Conservation (phyloP, 305 asterid species). For the Ilex paraguariensis region DNA sequence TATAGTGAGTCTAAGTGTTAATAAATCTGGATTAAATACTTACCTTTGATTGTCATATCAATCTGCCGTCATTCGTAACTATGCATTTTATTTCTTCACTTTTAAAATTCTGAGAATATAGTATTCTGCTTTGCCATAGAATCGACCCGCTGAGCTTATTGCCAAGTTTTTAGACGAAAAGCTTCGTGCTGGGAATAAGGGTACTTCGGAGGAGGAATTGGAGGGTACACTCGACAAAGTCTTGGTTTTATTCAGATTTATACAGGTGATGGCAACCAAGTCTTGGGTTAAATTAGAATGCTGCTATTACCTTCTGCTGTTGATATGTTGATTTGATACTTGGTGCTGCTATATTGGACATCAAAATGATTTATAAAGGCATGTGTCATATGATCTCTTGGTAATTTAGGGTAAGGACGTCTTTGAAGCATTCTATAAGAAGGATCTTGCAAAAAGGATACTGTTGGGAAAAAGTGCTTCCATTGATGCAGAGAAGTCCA, state of each 20-base stretch:
- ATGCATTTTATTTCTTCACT: not conserved
- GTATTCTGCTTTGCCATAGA: slow-evolving; percentile 36
- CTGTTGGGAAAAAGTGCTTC: slow-evolving; percentile 58
- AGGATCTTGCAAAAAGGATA: slow-evolving; percentile 81
- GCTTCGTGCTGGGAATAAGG: slow-evolving; percentile 97
- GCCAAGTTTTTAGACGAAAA: slow-evolving; percentile 93
- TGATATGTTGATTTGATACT: no score
- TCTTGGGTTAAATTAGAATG: no score
- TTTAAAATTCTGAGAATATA: slow-evolving; percentile 1
- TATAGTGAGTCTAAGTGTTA: no score
- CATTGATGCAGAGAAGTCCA: slow-evolving; percentile 93
- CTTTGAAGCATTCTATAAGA: slow-evolving; percentile 93
- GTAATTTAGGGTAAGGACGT: slow-evolving; percentile 45
- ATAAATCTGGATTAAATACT: no score
- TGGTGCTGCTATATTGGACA: no score
- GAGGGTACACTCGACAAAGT: slow-evolving; percentile 95
- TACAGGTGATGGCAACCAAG: slow-evolving; percentile 49
- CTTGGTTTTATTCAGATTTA: slow-evolving; percentile 84
- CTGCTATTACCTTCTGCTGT: no score
- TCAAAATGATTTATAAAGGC: no score
- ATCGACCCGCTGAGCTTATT: slow-evolving; percentile 96
- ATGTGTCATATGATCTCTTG: no score
- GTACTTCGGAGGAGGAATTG: slow-evolving; percentile 94
- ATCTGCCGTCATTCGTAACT: no score
- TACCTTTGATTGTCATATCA: no score